Percentiles rank a stretch among this genome's conserved stretches.
These are phyloP conservation scores for Gynostemma pentaphyllum DNA, from an alignment of 306 rosid genomes.

Conservation along the genomic window DNA sequence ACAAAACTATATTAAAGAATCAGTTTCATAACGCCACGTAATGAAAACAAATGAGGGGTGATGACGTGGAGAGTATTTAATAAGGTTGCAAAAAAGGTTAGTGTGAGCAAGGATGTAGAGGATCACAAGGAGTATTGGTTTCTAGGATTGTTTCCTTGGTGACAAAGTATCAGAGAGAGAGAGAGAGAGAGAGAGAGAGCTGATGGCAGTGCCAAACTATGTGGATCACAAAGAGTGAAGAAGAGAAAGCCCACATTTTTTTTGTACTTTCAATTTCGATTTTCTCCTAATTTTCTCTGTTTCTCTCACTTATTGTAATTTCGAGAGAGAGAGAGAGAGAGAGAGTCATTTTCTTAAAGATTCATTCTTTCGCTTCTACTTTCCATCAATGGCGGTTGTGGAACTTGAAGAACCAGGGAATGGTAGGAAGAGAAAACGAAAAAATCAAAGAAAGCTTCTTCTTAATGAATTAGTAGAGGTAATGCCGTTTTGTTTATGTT, in stretches of 20 bases:
- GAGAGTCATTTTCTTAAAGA: not conserved
- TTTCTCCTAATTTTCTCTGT: not conserved
- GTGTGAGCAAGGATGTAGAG: not conserved
- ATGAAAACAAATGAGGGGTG: not conserved
- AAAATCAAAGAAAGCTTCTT: conserved; percentile 14
- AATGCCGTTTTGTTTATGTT: not conserved
- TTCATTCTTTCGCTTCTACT: not conserved
- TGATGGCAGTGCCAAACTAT: not conserved
- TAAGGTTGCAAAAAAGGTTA: not conserved
- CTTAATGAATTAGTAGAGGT: conserved; percentile 31
- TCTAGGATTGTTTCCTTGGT: conserved; percentile 5
- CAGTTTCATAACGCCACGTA: not conserved
- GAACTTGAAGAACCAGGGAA: conserved; percentile 5
- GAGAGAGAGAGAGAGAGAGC: not conserved
- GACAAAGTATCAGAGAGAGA: conserved; percentile 8
- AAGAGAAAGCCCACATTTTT: not conserved
- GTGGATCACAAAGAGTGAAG: not conserved
- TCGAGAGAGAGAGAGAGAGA: not conserved
- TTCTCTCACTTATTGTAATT: not conserved
- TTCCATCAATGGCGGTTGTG: conserved; percentile 22
- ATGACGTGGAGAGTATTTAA: not conserved
- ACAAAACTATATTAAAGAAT: not conserved
- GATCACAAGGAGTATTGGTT: not conserved
- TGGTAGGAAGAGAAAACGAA: conserved; percentile 15
- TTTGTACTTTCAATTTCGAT: not conserved